Evolutionary conservation across 169 alveolate genomes (phyloP), one percentile per base, ranked within the genome.

Genomic region (Plasmodium inui): DNA sequence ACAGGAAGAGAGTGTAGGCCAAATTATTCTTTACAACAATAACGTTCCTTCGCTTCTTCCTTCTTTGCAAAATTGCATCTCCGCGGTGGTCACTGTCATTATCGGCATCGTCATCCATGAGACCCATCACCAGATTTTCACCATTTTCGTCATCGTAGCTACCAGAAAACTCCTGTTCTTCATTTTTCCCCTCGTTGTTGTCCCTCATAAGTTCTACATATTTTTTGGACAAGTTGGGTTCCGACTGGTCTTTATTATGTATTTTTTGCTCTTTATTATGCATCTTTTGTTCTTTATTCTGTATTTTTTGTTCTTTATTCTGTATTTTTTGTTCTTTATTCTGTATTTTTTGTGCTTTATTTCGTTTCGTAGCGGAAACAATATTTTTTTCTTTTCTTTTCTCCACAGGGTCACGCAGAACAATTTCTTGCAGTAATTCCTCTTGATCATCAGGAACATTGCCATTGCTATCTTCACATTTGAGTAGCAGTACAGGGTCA

Each of bases 1-100:
- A 95, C 92, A 95, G 96, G 74, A 96, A 93, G 61, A 98, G 93
- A 0, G 94, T 89, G 72, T 89, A 89, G 26, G 94, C 86, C 72
- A 89, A 44, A 61, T 89, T 89, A 34, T 89, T 89, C 50, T 89
- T 89, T 19, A 89, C 89, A 39, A 89, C 82, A 28, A 73, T 79
- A 79, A 89, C 89, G 22, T 67, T 67, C 39, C 6, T 67, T 67
- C 7, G 30, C 76, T 67, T 67, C 30, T 67, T 67, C 37, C 76
- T 9, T 14, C 17, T 14, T 50, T 50, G 61, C 26, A 4, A 3
- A 14, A 17, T 3, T 50, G 22, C 61, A 50, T 50, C 57, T 53
- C 22, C 70, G 17, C 81, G 14, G 53, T 7, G 2, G 78, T 17
- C 34, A 17, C 30, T 81, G 7, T 44, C 70, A 81, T 10, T 53